phyloP scores from a whole-genome alignment of 768 basidiomycete genomes.

The Myochromella boudieri region DNA sequence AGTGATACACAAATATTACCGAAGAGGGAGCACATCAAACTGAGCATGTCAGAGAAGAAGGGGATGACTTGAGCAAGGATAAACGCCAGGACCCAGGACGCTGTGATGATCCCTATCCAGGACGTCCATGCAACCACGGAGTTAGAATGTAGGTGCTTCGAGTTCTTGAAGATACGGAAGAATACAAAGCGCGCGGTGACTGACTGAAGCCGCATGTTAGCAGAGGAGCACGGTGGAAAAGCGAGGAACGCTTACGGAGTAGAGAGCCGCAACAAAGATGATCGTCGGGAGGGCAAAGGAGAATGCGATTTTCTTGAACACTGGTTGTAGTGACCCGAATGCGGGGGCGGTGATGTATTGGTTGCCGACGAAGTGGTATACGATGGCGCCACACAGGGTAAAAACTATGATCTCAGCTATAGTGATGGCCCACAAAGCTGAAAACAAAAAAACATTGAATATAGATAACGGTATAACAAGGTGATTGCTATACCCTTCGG shows the following conservation, averaged over 20 bases:
- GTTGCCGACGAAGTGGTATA: slow-evolving; percentile 38
- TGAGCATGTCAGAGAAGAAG: slow-evolving; percentile 40
- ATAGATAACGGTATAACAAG: neutral
- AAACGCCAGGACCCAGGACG: slow-evolving; percentile 32
- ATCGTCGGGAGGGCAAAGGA: slow-evolving; percentile 47
- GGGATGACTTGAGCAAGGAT: slow-evolving; percentile 34
- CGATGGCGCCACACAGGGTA: slow-evolving; percentile 41
- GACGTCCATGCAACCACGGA: slow-evolving; percentile 28
- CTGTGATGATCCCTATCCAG: slow-evolving; percentile 31
- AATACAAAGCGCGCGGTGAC: slow-evolving; percentile 45
- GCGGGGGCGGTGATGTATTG: slow-evolving; percentile 47
- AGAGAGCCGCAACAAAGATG: slow-evolving; percentile 42
- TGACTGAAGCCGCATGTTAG: slow-evolving; percentile 22
- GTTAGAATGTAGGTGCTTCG: slow-evolving; percentile 35
- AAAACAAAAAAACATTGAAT: neutral
- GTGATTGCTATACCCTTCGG: slow-evolving; percentile 32
- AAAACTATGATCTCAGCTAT: slow-evolving; percentile 42
- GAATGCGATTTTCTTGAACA: slow-evolving; percentile 42
- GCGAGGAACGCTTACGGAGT: slow-evolving; percentile 30
- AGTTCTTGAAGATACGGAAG: slow-evolving; percentile 41
- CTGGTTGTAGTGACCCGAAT: slow-evolving; percentile 36
- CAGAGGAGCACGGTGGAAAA: neutral
- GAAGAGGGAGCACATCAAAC: slow-evolving; percentile 42
- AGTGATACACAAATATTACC: slow-evolving; percentile 18
- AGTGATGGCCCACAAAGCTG: slow-evolving; percentile 44